Base-by-base conservation (phyloP, 1,284 basidiomycete genomes). In the Sanghuangporus weigelae region DNA sequence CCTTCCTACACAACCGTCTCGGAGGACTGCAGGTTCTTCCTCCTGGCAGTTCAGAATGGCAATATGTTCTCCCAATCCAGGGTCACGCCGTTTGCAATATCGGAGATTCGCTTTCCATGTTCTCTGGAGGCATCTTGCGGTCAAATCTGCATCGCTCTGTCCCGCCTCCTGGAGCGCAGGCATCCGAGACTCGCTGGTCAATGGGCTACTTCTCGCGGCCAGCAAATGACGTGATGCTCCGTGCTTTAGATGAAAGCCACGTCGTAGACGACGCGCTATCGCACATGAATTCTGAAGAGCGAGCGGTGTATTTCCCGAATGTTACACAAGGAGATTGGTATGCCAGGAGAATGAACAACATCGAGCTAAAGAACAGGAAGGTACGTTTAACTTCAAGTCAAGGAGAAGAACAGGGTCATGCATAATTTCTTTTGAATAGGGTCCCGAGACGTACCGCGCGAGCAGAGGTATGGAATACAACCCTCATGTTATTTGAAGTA, bases 21-120 rank as follows among this genome's bases (percentile, higher is more conserved):
- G 89, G 89, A 2, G 89, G 89, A 0, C 74, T 92, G 5, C 89
- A 91, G 68, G 87, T 90, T 0, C 77, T 89, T 49, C 80, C 81
- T 1, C 87, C 87, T 0, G 84, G 84, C 2, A 75, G 80, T 10
- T 78, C 83, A 19, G 73, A 79, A 21, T 91, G 89, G 89, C 83
- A 84, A 68, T 90, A 89, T 66, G 78, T 90, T 64, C 81, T 81
- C 77, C 86, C 86, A 0, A 70, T 89, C 31, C 80, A 82, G 0
- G 81, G 82, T 0, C 81, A 85, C 63, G 82, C 82, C 1, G 76
- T 87, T 35, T 85, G 85, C 71, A 87, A 87, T 66, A 62, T 86
- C 7, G 85, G 85, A 7, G 85, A 87, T 63, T 81, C 84, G 1
- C 74, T 87, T 67, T 71, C 79, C 8, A 72, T 86, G 35, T 83